These are phyloP conservation scores for Neofusicoccum kwambonambiense DNA, from an alignment of 2,329 filamentous ascomycete genomes.

Conservation along the genomic window DNA sequence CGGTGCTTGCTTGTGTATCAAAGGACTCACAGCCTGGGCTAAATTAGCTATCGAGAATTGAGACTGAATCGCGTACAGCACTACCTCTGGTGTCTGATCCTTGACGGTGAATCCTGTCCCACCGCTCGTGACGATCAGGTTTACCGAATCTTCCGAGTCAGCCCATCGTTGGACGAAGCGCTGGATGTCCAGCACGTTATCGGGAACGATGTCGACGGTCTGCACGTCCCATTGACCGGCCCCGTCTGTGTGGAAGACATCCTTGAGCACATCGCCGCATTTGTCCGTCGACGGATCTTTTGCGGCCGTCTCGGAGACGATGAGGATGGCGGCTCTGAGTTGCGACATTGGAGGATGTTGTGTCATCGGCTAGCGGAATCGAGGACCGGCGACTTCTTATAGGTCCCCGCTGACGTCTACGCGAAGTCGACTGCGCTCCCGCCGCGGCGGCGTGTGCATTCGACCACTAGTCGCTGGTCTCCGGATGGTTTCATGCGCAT, in stretches of 20 bases:
- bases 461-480: too few species aligned
- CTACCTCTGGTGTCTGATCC: slow-evolving; percentile 88
- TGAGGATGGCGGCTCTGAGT: slow-evolving; percentile 73
- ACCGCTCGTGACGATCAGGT: slow-evolving; percentile 84
- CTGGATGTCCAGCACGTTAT: slow-evolving; percentile 74
- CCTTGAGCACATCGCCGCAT: slow-evolving; percentile 63
- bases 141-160: slow-evolving; percentile 61
- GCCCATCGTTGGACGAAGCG: slow-evolving; percentile 69
- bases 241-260: slow-evolving; percentile 67
- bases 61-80: background rate
- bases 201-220: slow-evolving; percentile 73
- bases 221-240: slow-evolving; percentile 69
- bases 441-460: background rate
- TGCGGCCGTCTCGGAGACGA: slow-evolving; percentile 88
- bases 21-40: slow-evolving; percentile 67
- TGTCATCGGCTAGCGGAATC: slow-evolving; percentile 1
- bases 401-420: slow-evolving; percentile 10
- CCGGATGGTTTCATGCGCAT: too few species aligned
- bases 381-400: background rate
- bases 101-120: slow-evolving; percentile 87
- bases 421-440: background rate
- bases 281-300: slow-evolving; percentile 77
- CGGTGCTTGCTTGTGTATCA: slow-evolving; percentile 82
- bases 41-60: slow-evolving; percentile 5
- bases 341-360: slow-evolving; percentile 14